A percentile compares a stretch with the other conserved stretches of the same genome.
Evolutionary conservation across 768 basidiomycete species (phyloP).

Genomic region (Hortiboletus campestris): DNA sequence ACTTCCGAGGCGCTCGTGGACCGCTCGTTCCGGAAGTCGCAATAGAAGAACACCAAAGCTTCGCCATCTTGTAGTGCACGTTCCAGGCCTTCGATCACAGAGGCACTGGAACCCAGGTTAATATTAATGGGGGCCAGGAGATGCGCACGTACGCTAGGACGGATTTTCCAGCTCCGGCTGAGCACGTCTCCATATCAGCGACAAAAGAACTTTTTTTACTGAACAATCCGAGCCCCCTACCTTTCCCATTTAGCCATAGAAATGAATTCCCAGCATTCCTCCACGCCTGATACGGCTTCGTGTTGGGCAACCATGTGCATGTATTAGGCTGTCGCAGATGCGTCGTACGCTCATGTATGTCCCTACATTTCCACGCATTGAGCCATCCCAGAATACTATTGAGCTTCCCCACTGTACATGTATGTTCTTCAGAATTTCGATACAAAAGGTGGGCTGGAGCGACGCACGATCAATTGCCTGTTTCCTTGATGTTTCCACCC

Average conservation of each 20-base stretch:
- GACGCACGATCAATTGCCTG: background rate
- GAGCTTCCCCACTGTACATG: background rate
- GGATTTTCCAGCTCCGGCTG: constrained; percentile 8
- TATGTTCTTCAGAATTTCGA: background rate
- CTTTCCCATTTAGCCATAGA: constrained; percentile 4
- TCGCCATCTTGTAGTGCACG: background rate
- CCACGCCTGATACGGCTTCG: background rate
- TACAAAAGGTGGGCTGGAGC: background rate
- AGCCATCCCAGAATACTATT: background rate
- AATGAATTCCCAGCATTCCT: background rate
- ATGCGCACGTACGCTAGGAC: background rate
- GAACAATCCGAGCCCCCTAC: background rate
- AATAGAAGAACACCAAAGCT: constrained; percentile 10
- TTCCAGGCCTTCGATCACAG: constrained; percentile 4
- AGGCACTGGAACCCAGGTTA: constrained; percentile 1
- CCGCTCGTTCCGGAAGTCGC: constrained; percentile 11
- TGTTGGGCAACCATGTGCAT: constrained; percentile 6
- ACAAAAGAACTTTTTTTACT: background rate
- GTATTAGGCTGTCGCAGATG: background rate
- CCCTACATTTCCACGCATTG: background rate
- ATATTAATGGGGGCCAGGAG: background rate
- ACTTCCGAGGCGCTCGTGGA: constrained; percentile 4
- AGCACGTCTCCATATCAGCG: background rate
- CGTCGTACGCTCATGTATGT: background rate
- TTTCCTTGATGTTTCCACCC: background rate